Base-by-base conservation (phyloP, 1,284 basidiomycete species). In the Peniophora sp. region DNA sequence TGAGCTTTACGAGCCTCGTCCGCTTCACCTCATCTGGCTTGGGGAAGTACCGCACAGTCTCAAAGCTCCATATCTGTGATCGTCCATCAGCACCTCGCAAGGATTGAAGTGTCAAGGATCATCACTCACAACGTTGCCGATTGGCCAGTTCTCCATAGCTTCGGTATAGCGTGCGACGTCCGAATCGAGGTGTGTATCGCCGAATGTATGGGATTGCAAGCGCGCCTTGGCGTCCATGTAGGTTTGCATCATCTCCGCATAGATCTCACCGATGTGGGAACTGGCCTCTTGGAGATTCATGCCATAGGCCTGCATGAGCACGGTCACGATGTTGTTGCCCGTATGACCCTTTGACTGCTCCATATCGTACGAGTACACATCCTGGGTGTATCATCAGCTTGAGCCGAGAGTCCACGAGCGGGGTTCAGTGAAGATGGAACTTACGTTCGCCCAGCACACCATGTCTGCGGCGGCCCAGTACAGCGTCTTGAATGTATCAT, bases 351-450 rank as follows among this genome's bases (percentile, higher is more conserved):
- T 82, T 39, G 79, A 75, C 60, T 84, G 80, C 60, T 87, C 83
- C 75, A 83, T 79, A 62, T 83, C 79, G 64, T 85, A 87, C 10
- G 82, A 85, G 58, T 85, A 85, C 12, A 85, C 67, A 50, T 86
- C 83, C 84, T 85, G 55, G 27, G n/a, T n/a, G n/a, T n/a, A n/a
- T n/a, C 54, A 17, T 35, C 48, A 51, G 49, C 3, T 36, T 20
- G 3, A 37, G 14, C 18, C 15, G 14, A 36, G 34, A 51, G 39
- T 17, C 34, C 39, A 48, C 49, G 9, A 42, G 27, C n/a, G n/a
- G 10, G 34, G 34, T 36, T 36, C 34, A n/a, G 10, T 41, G 37
- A 8, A n/a, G 18, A 50, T 54, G 36, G 27, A 32, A 66, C 76
- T 66, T 57, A 84, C 84, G 59, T 87, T 86, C 22, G 81, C 69